A percentile compares a stretch with the other conserved stretches of the same genome.
phyloP scores from a whole-genome alignment of 352 stramenopile species.

The Phytophthora pinifolia region DNA sequence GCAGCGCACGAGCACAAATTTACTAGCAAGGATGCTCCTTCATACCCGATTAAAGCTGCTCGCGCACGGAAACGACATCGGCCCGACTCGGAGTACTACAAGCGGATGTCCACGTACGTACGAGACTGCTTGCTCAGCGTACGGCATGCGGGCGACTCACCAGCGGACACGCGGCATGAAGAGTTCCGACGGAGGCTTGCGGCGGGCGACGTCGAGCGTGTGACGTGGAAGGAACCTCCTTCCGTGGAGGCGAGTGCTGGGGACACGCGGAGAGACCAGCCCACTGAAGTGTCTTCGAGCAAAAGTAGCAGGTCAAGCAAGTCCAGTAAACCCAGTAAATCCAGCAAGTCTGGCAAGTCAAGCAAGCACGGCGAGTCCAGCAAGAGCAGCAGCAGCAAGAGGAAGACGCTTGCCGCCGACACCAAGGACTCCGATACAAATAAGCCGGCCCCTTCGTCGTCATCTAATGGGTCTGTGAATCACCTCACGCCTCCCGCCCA shows the following conservation, averaged over 20 bases:
- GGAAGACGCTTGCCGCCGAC: constrained; percentile 19
- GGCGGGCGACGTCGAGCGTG: constrained; percentile 64
- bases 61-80: constrained; percentile 81
- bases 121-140: constrained; percentile 81
- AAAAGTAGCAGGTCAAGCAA: constrained; percentile 31
- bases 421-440: constrained; percentile 17
- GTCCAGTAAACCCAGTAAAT: constrained; percentile 31
- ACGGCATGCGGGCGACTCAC: constrained; percentile 41
- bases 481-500: constrained; percentile 24
- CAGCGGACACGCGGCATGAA: constrained; percentile 45
- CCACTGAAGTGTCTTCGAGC: constrained; percentile 9
- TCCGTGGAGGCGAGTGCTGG: constrained; percentile 26
- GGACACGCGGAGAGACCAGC: constrained; percentile 13
- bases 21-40: constrained; percentile 15
- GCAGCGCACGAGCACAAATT: constrained; percentile 15
- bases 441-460: constrained; percentile 14
- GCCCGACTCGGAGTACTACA: constrained; percentile 80
- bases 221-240: constrained; percentile 73
- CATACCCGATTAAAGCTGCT: constrained; percentile 73
- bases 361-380: constrained; percentile 29
- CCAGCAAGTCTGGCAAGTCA: constrained; percentile 30
- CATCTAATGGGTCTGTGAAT: constrained; percentile 21
- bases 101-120: constrained; percentile 86
- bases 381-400: constrained; percentile 29
- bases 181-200: constrained; percentile 76